Evolutionary conservation across 768 basidiomycete species (phyloP), one percentile per base, ranked within the genome.

Genomic region (Rubroboletus pulcherrimus): DNA sequence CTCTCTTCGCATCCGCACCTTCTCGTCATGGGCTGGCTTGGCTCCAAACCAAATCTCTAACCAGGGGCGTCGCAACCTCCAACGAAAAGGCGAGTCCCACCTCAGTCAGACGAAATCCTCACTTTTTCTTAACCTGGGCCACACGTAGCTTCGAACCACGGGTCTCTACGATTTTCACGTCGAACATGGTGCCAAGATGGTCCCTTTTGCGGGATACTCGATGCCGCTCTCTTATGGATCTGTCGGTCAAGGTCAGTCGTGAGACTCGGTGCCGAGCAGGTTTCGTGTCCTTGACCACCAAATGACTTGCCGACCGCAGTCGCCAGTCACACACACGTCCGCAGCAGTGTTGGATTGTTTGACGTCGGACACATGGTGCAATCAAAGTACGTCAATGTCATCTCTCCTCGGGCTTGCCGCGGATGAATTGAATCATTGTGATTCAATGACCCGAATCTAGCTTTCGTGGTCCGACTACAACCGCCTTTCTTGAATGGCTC

Each of bases 321-420:
- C 51, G 85, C 87, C 9, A 93, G 91, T 63, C 96, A 99, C 72
- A 83, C 87, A 43, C 89, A 98, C 65, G 91, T 95, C 49, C 85
- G 97, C 40, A 81, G 75, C 12, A 81, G 80, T 35, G 91, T 83
- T 1, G 94, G 94, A 0, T 77, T 99, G 33, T 99, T 99, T 69
- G 97, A 99, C 66, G 97, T 99, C 29, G 92, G 92, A 21, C 97
- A 99, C 72, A 99, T 99, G 96, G 90, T 98, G 15, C 96, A 98
- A 70, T 84, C 85, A 34, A 88, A 84, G 92, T 93, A 64, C 46
- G 81, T 42, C 1, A 19, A 11, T 11, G 3, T 26, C 9, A 31
- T 10, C 26, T 24, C 21, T 24, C 14, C 24, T 24, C 33, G 15
- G 31, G 9, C 19, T 29, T 30, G 38, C 37, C 15, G n/a, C 33